Conservation (phyloP, 2,329 filamentous ascomycete species). For the Penicillium sp. region DNA sequence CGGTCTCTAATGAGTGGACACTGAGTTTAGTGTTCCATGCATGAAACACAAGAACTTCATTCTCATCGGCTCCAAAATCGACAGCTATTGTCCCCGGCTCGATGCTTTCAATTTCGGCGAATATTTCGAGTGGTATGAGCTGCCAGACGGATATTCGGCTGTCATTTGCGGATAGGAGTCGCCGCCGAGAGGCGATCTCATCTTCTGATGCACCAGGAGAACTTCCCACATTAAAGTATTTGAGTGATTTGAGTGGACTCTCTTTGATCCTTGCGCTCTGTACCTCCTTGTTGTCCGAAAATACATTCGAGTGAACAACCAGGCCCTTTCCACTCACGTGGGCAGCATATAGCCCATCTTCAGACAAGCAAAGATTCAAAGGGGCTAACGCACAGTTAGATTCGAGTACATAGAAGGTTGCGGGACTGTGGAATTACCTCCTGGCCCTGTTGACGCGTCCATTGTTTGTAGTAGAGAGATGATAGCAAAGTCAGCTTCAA, state of each 20-base stretch:
- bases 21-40: slow-evolving; percentile 41
- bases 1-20: slow-evolving; percentile 35
- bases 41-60: slow-evolving; percentile 41
- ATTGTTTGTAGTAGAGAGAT: slow-evolving; percentile 21
- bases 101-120: slow-evolving; percentile 42
- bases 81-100: slow-evolving; percentile 37
- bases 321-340: slow-evolving; percentile 35
- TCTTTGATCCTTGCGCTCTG: slow-evolving; percentile 35
- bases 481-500: neutral
- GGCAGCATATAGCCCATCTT: slow-evolving; percentile 30
- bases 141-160: slow-evolving; percentile 39
- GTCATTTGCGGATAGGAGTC: slow-evolving; percentile 36
- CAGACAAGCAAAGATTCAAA: slow-evolving; percentile 27
- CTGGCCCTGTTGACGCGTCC: slow-evolving; percentile 26
- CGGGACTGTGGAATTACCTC: slow-evolving; percentile 20
- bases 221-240: slow-evolving; percentile 21
- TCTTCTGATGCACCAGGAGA: neutral
- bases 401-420: neutral
- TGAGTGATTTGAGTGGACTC: slow-evolving; percentile 30
- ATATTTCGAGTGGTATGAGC: slow-evolving; percentile 34
- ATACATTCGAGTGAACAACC: slow-evolving; percentile 30
- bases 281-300: slow-evolving; percentile 32
- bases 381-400: slow-evolving; percentile 10
- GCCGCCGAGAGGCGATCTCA: slow-evolving; percentile 23
- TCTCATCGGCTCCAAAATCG: slow-evolving; percentile 39